Evolutionary conservation across 345 rosid genomes (phyloP).

Genomic region (Citrus cavaleriei): DNA sequence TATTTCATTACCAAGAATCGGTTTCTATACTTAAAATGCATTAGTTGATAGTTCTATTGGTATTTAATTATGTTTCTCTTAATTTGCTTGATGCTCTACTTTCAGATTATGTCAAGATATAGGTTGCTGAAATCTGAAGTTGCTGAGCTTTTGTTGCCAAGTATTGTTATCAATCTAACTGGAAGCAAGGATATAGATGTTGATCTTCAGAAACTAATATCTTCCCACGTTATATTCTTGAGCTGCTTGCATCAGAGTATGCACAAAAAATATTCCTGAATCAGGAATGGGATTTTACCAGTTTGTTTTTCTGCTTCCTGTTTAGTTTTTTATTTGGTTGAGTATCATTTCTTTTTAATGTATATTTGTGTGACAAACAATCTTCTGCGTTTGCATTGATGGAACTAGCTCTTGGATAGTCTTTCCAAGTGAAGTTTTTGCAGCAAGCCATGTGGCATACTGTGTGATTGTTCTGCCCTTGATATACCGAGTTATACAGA

Average conservation of each 20-base stretch:
- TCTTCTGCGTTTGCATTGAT: not conserved
- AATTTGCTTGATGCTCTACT: slow-evolving; percentile 13
- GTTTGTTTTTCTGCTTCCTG: slow-evolving; percentile 1
- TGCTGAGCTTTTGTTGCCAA: slow-evolving; percentile 82
- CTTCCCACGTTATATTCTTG: slow-evolving; percentile 51
- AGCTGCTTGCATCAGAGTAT: not conserved
- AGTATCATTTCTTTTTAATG: not conserved
- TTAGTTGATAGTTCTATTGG: slow-evolving; percentile 2
- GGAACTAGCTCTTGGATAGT: too few species aligned
- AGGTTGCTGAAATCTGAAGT: slow-evolving; percentile 75
- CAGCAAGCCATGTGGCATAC: not conserved
- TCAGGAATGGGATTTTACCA: not conserved
- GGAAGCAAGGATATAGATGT: slow-evolving; percentile 48
- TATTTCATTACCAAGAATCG: not conserved
- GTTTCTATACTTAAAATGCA: slow-evolving; percentile 2
- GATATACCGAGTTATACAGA: not conserved
- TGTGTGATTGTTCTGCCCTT: not conserved
- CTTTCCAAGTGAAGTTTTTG: not conserved
- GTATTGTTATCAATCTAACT: slow-evolving; percentile 72
- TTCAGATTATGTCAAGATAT: slow-evolving; percentile 88
- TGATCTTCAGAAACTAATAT: slow-evolving; percentile 52
- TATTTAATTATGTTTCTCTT: slow-evolving; percentile 8
- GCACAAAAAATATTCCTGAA: not conserved
- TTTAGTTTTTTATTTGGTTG: not conserved
- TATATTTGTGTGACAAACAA: not conserved